Evolutionary conservation across 2,329 filamentous ascomycete species (phyloP).

Genomic region (Conoideocrella luteorostrata): DNA sequence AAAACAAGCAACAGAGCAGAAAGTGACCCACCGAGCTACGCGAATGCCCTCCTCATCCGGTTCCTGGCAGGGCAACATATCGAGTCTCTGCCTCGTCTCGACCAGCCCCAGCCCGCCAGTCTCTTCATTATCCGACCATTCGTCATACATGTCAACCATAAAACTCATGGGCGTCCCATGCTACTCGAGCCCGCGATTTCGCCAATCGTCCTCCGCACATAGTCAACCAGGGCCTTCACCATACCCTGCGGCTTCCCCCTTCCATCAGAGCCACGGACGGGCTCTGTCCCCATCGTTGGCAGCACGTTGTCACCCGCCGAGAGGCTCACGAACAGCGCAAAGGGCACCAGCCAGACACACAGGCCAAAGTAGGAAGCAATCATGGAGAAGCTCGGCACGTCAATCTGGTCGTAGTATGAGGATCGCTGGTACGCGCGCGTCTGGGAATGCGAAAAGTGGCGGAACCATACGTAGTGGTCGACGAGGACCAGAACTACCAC

Average conservation of each 20-base stretch:
- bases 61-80: too few species aligned
- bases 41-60: too few species aligned
- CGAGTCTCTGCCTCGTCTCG: neutral
- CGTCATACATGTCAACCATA: too few species aligned
- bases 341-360: slow-evolving; percentile 94
- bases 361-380: slow-evolving; percentile 94
- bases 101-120: too few species aligned
- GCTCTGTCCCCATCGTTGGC: slow-evolving; percentile 76
- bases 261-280: slow-evolving; percentile 37
- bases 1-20: too few species aligned
- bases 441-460: slow-evolving; percentile 70
- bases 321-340: slow-evolving; percentile 88
- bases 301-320: slow-evolving; percentile 93
- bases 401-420: slow-evolving; percentile 55
- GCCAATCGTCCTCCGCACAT: slow-evolving; percentile 45
- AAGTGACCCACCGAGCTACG: too few species aligned
- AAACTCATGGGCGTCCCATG: slow-evolving; percentile 15
- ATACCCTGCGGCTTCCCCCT: slow-evolving; percentile 55
- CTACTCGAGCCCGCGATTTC: slow-evolving; percentile 30
- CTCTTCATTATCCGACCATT: neutral
- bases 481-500: slow-evolving; percentile 67
- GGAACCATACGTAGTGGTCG: slow-evolving; percentile 96
- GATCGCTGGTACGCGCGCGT: slow-evolving; percentile 50
- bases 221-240: slow-evolving; percentile 60
- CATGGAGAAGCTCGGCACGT: slow-evolving; percentile 80